Conservation (phyloP, 768 basidiomycete genomes). For the Russula brevipes region DNA sequence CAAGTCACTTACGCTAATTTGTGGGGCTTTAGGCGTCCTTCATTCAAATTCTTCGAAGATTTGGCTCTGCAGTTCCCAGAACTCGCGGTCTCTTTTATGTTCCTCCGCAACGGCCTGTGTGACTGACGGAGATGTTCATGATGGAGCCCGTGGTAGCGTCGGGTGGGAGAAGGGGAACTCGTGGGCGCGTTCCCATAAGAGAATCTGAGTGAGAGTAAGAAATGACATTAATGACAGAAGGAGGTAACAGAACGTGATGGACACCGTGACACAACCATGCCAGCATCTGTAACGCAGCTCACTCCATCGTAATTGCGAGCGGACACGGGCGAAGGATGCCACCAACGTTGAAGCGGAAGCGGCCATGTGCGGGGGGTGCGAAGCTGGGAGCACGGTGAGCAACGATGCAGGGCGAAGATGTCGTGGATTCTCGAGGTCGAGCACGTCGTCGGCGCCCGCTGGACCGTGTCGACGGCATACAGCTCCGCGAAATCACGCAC, state of each 20-base stretch:
- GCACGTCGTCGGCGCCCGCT: no score
- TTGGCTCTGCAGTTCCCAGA: slow-evolving; percentile 77
- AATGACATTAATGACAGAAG: no score
- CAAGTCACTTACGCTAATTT: slow-evolving; percentile 55
- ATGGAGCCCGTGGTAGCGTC: slow-evolving; percentile 92
- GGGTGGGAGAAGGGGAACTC: slow-evolving; percentile 96
- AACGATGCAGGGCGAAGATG: no score
- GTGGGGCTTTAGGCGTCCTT: slow-evolving; percentile 60
- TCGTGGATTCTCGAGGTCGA: no score
- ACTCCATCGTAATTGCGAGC: no score
- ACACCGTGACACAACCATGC: slow-evolving; percentile 88
- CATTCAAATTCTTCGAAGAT: slow-evolving; percentile 74
- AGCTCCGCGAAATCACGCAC: no score
- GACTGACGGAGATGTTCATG: slow-evolving; percentile 93
- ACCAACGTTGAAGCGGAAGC: no score
- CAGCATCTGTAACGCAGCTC: slow-evolving; percentile 57
- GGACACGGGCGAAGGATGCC: no score
- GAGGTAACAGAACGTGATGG: neutral
- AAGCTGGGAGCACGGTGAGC: no score
- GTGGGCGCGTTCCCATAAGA: slow-evolving; percentile 90
- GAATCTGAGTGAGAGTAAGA: slow-evolving; percentile 53
- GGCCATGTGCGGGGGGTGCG: no score
- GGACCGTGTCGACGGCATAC: no score
- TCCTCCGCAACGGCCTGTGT: slow-evolving; percentile 84
- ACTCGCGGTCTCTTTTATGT: slow-evolving; percentile 70